phyloP scores from a whole-genome alignment of 2,329 filamentous ascomycete genomes.

The Annulohypoxylon truncatum region DNA sequence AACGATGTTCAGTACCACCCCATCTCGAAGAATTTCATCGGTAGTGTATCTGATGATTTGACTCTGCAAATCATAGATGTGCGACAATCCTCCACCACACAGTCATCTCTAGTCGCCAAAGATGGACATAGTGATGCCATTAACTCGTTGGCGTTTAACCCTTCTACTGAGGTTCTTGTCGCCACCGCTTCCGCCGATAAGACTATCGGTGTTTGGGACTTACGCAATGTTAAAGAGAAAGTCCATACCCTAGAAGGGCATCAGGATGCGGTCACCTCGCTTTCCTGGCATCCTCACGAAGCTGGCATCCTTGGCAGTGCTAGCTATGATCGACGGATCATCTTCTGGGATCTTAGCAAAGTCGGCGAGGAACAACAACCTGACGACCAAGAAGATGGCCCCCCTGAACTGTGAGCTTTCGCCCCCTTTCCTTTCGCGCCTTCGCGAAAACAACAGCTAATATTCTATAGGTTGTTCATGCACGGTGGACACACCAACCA shows the following conservation, averaged over 20 bases:
- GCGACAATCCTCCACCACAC: slow-evolving; percentile 73
- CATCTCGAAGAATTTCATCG: slow-evolving; percentile 84
- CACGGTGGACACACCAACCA: slow-evolving; percentile 98
- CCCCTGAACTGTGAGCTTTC: slow-evolving; percentile 87
- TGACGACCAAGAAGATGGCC: slow-evolving; percentile 94
- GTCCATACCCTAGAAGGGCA: slow-evolving; percentile 92
- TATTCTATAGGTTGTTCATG: slow-evolving; percentile 83
- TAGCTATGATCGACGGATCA: slow-evolving; percentile 91
- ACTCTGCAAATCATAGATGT: slow-evolving; percentile 92
- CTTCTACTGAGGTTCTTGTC: slow-evolving; percentile 86
- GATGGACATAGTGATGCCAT: slow-evolving; percentile 90
- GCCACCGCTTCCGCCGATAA: slow-evolving; percentile 96
- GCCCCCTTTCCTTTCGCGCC: background rate
- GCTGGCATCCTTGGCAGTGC: slow-evolving; percentile 88
- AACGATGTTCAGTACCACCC: slow-evolving; percentile 98
- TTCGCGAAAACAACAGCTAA: slow-evolving; percentile 25
- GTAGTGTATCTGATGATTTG: slow-evolving; percentile 93
- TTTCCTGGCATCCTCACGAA: slow-evolving; percentile 95
- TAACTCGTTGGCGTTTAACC: slow-evolving; percentile 96
- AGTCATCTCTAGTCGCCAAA: slow-evolving; percentile 74
- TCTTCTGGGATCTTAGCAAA: slow-evolving; percentile 95
- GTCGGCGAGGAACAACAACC: slow-evolving; percentile 94
- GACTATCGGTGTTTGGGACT: slow-evolving; percentile 93
- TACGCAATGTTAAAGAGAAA: slow-evolving; percentile 89
- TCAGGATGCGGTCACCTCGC: slow-evolving; percentile 86